Base-by-base conservation (phyloP, 306 rosid species). In the Fragaria iinumae region DNA sequence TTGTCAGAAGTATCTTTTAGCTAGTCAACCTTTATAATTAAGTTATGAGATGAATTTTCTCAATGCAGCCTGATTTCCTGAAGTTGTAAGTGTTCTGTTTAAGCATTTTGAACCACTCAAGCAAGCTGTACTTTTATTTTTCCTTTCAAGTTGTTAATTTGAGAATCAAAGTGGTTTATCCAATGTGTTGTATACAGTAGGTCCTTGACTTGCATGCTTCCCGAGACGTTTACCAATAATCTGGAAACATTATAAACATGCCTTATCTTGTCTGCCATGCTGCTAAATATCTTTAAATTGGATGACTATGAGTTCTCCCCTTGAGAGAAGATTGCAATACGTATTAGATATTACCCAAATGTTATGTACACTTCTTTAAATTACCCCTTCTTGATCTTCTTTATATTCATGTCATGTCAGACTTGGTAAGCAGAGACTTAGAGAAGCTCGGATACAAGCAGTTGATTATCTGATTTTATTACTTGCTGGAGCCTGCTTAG, bases 401-500 rank as follows among this genome's bases (percentile, higher is more conserved):
- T 25, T 66, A 64, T 69, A 64, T 57, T 79, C 49, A 76, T 53
- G 72, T 49, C 69, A 64, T 85, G 66, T 76, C 87, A 95, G 99
- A 84, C 89, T 73, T 75, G 89, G 89, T 78, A 95, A 92, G 90
- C 98, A 95, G 84, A 85, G 97, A 76, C 85, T 91, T 38, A 84
- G 98, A 82, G 99, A 95, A 85, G 90, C 98, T 67, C 88, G 86
- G 79, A 87, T 86, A 48, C 93, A 91, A 80, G 92, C 95, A 55
- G 89, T 92, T 57, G 98, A 95, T 86, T 95, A 95, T 82, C 82
- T 95, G 75, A 95, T 92, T 82, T 83, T 95, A 77, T 87, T 95
- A 63, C 97, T 95, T 53, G 99, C 97, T 36, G 99, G 98, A 81
- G 99, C 97, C 66, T 91, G 98, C 90, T 88, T 92, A 86, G 99